Percentiles rank a stretch among this genome's conserved stretches.
phyloP scores from a whole-genome alignment of 2,329 filamentous ascomycete genomes.

The Periconia digitata region DNA sequence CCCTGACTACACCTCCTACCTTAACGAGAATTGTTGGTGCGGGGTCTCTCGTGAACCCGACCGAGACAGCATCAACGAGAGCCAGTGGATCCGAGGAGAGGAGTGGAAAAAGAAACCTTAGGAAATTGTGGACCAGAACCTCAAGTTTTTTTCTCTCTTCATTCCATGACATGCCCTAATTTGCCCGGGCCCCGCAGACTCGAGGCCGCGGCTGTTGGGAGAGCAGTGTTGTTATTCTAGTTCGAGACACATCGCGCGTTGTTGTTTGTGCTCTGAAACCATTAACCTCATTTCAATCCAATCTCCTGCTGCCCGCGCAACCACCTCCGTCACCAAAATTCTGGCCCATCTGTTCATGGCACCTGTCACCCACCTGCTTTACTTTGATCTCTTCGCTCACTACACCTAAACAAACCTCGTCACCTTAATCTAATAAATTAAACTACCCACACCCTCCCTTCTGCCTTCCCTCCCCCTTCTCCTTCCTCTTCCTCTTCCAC shows the following conservation, averaged over 20 bases:
- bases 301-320: slow-evolving; percentile 15
- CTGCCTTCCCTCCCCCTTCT: slow-evolving; percentile 4
- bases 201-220: background rate
- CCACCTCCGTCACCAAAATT: background rate
- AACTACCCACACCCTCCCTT: background rate
- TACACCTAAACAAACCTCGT: background rate
- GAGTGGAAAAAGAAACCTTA: no score
- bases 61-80: no score
- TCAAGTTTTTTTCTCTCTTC: background rate
- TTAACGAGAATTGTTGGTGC: no score
- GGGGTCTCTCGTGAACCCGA: no score
- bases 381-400: background rate
- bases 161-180: no score
- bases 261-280: slow-evolving; percentile 18
- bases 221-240: background rate
- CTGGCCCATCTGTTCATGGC: background rate
- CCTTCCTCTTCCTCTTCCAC: no score
- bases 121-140: no score
- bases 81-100: no score
- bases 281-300: background rate
- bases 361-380: background rate
- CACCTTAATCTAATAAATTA: background rate
- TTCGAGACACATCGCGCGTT: background rate
- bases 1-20: no score
- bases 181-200: no score